These are phyloP conservation scores for Kingdonia uniflora DNA, from an alignment of 164 flowering plant species.

Conservation along the genomic window DNA sequence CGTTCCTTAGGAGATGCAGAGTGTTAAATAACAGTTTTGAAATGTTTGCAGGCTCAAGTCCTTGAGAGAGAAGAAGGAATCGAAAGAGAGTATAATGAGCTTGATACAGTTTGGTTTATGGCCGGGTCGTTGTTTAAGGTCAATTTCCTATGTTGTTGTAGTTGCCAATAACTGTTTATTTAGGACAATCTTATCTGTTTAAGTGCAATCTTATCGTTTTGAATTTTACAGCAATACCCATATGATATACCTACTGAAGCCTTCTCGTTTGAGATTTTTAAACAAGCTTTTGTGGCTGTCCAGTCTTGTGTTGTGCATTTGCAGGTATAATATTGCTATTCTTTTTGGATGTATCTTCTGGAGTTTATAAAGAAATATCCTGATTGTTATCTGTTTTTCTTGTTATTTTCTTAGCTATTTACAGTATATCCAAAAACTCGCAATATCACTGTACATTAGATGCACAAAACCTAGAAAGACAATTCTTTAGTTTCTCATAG, in stretches of 20 bases:
- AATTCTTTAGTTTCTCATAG: too few relatives aligned
- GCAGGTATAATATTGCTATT: constrained; percentile 45
- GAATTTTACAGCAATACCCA: constrained; percentile 85
- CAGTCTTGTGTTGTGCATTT: constrained; percentile 99
- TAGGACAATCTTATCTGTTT: neutral
- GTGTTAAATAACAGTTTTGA: constrained; percentile 5
- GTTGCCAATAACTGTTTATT: neutral
- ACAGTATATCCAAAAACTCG: too few relatives aligned
- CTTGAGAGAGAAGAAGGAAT: constrained; percentile 82
- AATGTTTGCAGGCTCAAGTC: constrained; percentile 57
- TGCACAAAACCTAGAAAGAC: too few relatives aligned
- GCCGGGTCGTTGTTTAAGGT: constrained; percentile 99
- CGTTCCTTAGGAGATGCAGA: constrained; percentile 4
- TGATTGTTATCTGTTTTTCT: too few relatives aligned
- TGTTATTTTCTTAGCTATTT: too few relatives aligned
- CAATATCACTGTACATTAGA: too few relatives aligned
- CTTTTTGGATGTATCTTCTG: too few relatives aligned
- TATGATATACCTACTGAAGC: constrained; percentile 98
- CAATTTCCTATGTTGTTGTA: constrained; percentile 6
- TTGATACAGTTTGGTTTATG: constrained; percentile 99
- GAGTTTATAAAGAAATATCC: too few relatives aligned
- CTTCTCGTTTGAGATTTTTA: constrained; percentile 90
- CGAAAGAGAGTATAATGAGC: constrained; percentile 88
- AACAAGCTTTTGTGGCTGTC: constrained; percentile 98
- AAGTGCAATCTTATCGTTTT: neutral